Evolutionary conservation across 768 basidiomycete species (phyloP), one percentile per base, ranked within the genome.

Genomic region (Leccinellum albellum): DNA sequence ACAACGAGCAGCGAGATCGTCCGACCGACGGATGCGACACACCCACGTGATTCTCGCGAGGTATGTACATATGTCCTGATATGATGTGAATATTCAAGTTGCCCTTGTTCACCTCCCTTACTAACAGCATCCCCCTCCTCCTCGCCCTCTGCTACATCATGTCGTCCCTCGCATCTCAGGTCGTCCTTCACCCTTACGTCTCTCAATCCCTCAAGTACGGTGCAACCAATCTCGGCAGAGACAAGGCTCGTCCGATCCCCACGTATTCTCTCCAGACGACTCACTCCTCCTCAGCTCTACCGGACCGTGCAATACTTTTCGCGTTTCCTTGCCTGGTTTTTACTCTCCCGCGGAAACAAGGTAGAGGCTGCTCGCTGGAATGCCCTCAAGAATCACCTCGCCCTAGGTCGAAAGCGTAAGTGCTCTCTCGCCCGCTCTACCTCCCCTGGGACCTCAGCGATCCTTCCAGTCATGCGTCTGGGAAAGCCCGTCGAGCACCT

Each of bases 401-500:
- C 84, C 4, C 83, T 82, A 12, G 91, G 85, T 31, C 82, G 97
- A 61, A 98, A 96, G 75, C 78, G 96, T 97, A 56, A 53, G 71
- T 59, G 3, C 35, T 17, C 23, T 31, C 28, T 13, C 24, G 8
- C 9, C 10, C 42, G 4, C 20, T 28, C 51, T 6, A 15, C 13
- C 3, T 14, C 28, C 32, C 12, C 45, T 8, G 37, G 31, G 24
- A 14, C 17, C 63, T 58, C 3, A 64, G 6, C 1, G 28, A 28
- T 46, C 47, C 3, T 14, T 17, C 50, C 10, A 98, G 96, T 97
- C 35, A 78, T 98, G 80, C 86, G 97, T 15, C 78, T 99, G 53
- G 93, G 94, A 64, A 96, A 98, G 73, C 94, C 94, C 8, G 64
- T 95, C 60, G 97, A 99, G 69, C 93, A 97, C 74, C 78, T 95